Percentiles rank a stretch among this genome's conserved stretches.
Evolutionary conservation across 2,329 filamentous ascomycete genomes (phyloP).

Genomic region (Sarocladium kiliense): DNA sequence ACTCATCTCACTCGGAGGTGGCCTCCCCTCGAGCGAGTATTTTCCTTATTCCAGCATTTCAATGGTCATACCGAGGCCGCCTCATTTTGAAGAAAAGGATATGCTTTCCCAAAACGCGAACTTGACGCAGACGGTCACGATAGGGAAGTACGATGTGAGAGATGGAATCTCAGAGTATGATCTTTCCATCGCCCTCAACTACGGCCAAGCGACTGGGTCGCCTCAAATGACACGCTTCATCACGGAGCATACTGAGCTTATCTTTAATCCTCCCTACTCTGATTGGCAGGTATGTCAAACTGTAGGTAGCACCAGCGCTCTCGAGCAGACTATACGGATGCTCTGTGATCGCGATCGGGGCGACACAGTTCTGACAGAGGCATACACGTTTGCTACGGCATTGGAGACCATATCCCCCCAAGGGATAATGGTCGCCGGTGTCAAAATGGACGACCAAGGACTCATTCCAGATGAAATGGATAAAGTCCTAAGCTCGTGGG

Average conservation of each 20-base stretch:
- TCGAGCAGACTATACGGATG: conserved; percentile 81
- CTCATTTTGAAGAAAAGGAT: conserved; percentile 66
- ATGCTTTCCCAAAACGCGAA: too few relatives aligned
- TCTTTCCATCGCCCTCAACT: conserved; percentile 86
- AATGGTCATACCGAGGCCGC: conserved; percentile 65
- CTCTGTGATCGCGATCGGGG: conserved; percentile 64
- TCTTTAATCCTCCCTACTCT: conserved; percentile 78
- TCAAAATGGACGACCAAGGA: conserved; percentile 48
- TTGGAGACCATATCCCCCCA: conserved; percentile 53
- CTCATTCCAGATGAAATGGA: conserved; percentile 48
- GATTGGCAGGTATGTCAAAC: conserved; percentile 87
- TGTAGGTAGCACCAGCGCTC: conserved; percentile 77
- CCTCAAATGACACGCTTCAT: conserved; percentile 86
- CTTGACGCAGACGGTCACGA: conserved; percentile 54
- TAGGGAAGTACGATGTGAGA: conserved; percentile 79
- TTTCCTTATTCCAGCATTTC: conserved; percentile 83
- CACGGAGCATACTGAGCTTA: conserved; percentile 91
- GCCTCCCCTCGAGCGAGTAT: conserved; percentile 79
- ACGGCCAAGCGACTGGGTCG: conserved; percentile 80
- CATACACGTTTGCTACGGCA: conserved; percentile 81
- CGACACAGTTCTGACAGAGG: conserved; percentile 79
- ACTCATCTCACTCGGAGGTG: conserved; percentile 87
- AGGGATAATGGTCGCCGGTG: conserved; percentile 46
- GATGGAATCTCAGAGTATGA: conserved; percentile 54
- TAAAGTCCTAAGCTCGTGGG: conserved; percentile 44